phyloP scores from a whole-genome alignment of 1,139 yeast genomes.

The Suhomyces maxii region DNA sequence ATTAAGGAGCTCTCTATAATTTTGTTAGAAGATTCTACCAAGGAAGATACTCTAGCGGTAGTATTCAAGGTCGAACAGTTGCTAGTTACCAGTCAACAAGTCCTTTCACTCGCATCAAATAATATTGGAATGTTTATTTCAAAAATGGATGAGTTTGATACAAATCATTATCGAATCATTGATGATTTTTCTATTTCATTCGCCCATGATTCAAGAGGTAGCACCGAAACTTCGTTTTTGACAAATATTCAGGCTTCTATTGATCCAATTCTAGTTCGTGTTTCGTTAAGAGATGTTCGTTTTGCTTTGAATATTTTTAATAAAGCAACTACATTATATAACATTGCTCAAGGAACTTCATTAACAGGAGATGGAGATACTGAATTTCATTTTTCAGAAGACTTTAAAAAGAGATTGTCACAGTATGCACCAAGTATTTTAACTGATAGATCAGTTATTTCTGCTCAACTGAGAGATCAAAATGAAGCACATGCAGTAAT shows the following conservation, averaged over 20 bases:
- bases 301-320: constrained; percentile 74
- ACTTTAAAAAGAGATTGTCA: constrained; percentile 56
- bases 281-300: constrained; percentile 84
- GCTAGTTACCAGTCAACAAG: constrained; percentile 66
- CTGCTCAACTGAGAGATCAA: constrained; percentile 5
- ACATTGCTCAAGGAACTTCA: constrained; percentile 16
- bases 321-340: constrained; percentile 62
- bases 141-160: constrained; percentile 65
- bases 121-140: constrained; percentile 87
- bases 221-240: constrained; percentile 55
- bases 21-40: constrained; percentile 76
- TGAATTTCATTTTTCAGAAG: constrained; percentile 54
- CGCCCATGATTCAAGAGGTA: constrained; percentile 69
- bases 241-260: constrained; percentile 70
- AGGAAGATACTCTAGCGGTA: constrained; percentile 74
- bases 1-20: constrained; percentile 78
- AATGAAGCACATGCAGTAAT: constrained; percentile 34
- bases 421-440: constrained; percentile 68
- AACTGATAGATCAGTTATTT: constrained; percentile 38
- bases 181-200: constrained; percentile 87
- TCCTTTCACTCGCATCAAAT: constrained; percentile 65
- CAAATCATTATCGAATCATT: constrained; percentile 65
- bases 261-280: constrained; percentile 77
- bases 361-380: constrained; percentile 19
- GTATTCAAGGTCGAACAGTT: constrained; percentile 87